Evolutionary conservation across 2,329 filamentous ascomycete genomes (phyloP), one percentile per base, ranked within the genome.

Genomic region (Lachnellula suecica): DNA sequence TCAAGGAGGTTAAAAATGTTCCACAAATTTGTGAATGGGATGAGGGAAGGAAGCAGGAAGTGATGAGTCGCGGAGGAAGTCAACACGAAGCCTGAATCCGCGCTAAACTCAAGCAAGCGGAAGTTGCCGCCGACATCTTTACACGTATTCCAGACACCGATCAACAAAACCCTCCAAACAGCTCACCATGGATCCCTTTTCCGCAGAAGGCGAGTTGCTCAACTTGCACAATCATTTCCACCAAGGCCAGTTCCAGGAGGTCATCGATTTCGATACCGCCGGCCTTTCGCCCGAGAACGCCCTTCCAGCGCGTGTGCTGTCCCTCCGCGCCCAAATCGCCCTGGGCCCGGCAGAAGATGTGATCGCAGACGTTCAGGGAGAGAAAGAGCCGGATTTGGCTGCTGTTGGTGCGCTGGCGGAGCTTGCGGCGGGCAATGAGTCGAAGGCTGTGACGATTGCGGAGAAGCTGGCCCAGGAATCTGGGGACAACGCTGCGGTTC

Each of bases 241-340:
- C 71, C 83, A 87, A 71, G 91, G 89, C 68, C 92, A 96, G 77
- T 96, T 90, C 79, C 82, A 89, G 67, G 79, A 87, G 67, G 92
- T 95, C 59, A 72, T 95, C 72, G 87, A 94, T 74, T 96, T 91
- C 74, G 88, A 95, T 72, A 87, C 85, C 40, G 84, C 87, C 5
- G 78, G 85, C 54, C 87, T 97, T 67, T 94, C 89, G 41, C 63
- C 85, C 58, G 84, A 88, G 65, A 97, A 97, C 74, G 78, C 79
- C 43, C 78, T 91, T 13, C 83, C 90, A 38, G 88, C 89, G 37
- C 85, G 85, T 53, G 75, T 96, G 41, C 83, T 97, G 51, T 79
- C 87, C 68, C 83, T 93, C 58, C 89, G 94, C 68, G 85, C 93
- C 40, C 87, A 87, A 68, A 84, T 96, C 65, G 91, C 91, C 47